phyloP scores from a whole-genome alignment of 2,329 filamentous ascomycete genomes.

The Alternaria viburni region DNA sequence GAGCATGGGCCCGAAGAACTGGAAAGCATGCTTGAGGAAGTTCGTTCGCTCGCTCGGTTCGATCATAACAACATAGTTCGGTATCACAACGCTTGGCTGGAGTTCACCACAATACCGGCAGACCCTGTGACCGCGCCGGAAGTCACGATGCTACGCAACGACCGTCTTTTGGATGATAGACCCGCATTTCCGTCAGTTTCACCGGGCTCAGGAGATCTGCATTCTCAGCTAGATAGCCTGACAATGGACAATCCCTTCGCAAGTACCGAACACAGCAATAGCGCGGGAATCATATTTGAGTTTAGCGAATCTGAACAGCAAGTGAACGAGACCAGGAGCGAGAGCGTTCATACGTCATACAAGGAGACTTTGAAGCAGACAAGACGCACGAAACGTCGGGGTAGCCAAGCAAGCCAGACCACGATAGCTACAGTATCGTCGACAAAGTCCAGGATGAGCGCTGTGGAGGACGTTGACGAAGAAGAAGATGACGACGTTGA shows the following conservation, averaged over 20 bases:
- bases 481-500: slow-evolving; percentile 57
- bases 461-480: slow-evolving; percentile 40
- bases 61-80: slow-evolving; percentile 71
- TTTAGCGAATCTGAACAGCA: slow-evolving; percentile 28
- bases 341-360: slow-evolving; percentile 17
- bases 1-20: slow-evolving; percentile 60
- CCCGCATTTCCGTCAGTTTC: slow-evolving; percentile 19
- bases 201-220: slow-evolving; percentile 14
- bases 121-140: slow-evolving; percentile 12
- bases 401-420: slow-evolving; percentile 43
- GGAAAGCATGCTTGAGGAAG: slow-evolving; percentile 64
- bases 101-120: slow-evolving; percentile 46
- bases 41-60: slow-evolving; percentile 66
- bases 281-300: slow-evolving; percentile 39
- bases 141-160: slow-evolving; percentile 17
- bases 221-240: slow-evolving; percentile 20
- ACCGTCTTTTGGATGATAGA: slow-evolving; percentile 33
- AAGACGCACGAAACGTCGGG: slow-evolving; percentile 30
- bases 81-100: slow-evolving; percentile 71
- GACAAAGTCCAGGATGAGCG: slow-evolving; percentile 50
- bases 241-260: slow-evolving; percentile 26
- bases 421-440: slow-evolving; percentile 52
- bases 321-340: slow-evolving; percentile 13
- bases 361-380: slow-evolving; percentile 43
- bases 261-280: slow-evolving; percentile 14